These are phyloP conservation scores for Exidia glandulosa DNA, from an alignment of 768 basidiomycete genomes.

Conservation along the genomic window DNA sequence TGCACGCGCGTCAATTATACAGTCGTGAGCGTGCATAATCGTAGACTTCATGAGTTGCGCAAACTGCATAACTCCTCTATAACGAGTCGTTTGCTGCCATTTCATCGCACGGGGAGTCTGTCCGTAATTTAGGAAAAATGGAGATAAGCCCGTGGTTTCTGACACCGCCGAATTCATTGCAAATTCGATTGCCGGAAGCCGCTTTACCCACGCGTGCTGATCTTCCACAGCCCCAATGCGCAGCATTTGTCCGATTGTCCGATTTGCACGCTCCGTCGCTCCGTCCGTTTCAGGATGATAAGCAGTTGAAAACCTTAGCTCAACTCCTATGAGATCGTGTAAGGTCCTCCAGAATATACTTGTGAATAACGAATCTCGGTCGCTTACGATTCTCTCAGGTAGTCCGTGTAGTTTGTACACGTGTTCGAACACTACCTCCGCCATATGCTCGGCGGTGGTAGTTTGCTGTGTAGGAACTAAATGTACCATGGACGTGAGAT, in stretches of 20 bases:
- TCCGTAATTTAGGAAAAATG: conserved; percentile 12
- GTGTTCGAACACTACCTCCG: conserved; percentile 19
- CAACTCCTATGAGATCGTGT: conserved; percentile 17
- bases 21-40: conserved; percentile 17
- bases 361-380: conserved; percentile 26
- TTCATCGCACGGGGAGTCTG: conserved; percentile 4
- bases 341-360: conserved; percentile 22
- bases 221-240: conserved; percentile 11
- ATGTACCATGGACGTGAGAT: conserved; percentile 21
- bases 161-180: conserved; percentile 26
- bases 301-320: conserved; percentile 23
- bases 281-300: conserved; percentile 36
- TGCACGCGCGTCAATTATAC: conserved; percentile 15
- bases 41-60: conserved; percentile 12
- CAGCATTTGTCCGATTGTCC: conserved; percentile 21
- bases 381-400: conserved; percentile 20
- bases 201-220: conserved; percentile 20
- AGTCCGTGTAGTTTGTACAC: conserved; percentile 22
- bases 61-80: conserved; percentile 16
- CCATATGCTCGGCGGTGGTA: conserved; percentile 14
- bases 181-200: conserved; percentile 25
- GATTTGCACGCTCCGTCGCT: conserved; percentile 23
- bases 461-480: conserved; percentile 18
- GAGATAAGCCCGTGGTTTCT: conserved; percentile 18
- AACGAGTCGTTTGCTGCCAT: conserved; percentile 4